phyloP scores from a whole-genome alignment of 2,329 filamentous ascomycete species.

The Coniosporium uncinatum region DNA sequence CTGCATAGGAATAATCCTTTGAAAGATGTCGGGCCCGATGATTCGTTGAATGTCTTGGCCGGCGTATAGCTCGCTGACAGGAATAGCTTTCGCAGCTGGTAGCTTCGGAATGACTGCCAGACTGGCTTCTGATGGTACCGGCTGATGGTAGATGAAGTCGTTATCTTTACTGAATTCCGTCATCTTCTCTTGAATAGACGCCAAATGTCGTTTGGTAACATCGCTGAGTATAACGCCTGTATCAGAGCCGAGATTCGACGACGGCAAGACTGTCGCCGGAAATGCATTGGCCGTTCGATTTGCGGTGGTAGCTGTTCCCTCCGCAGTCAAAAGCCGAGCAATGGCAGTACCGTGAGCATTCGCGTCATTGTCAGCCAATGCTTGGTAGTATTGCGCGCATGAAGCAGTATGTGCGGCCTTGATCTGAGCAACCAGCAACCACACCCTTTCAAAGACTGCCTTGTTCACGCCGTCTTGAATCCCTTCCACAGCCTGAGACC shows the following conservation, averaged over 20 bases:
- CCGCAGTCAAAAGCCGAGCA: slow-evolving; percentile 75
- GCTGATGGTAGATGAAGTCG: slow-evolving; percentile 97
- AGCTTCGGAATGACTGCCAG: slow-evolving; percentile 82
- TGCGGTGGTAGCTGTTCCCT: slow-evolving; percentile 73
- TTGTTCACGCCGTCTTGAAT: slow-evolving; percentile 90
- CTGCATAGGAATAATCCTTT: slow-evolving; percentile 92
- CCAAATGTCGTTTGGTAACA: slow-evolving; percentile 75
- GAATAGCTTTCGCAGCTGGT: slow-evolving; percentile 93
- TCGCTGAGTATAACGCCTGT: slow-evolving; percentile 71
- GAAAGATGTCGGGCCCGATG: slow-evolving; percentile 94
- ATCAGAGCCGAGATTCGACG: slow-evolving; percentile 79
- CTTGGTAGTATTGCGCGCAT: slow-evolving; percentile 90
- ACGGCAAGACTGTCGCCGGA: slow-evolving; percentile 71
- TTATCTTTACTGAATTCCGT: slow-evolving; percentile 82
- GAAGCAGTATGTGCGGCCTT: slow-evolving; percentile 83
- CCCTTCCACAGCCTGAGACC: slow-evolving; percentile 82
- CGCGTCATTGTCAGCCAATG: slow-evolving; percentile 82
- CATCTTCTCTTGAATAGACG: slow-evolving; percentile 77
- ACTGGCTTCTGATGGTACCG: slow-evolving; percentile 79
- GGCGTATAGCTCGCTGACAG: slow-evolving; percentile 93
- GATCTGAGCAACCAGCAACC: slow-evolving; percentile 75
- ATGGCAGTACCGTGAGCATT: slow-evolving; percentile 85
- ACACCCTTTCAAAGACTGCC: slow-evolving; percentile 91
- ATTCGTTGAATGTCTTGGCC: slow-evolving; percentile 97
- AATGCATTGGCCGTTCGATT: slow-evolving; percentile 72